phyloP scores from a whole-genome alignment of 495 filamentous ascomycete species.

The Paragyromitra xinjiangensis region DNA sequence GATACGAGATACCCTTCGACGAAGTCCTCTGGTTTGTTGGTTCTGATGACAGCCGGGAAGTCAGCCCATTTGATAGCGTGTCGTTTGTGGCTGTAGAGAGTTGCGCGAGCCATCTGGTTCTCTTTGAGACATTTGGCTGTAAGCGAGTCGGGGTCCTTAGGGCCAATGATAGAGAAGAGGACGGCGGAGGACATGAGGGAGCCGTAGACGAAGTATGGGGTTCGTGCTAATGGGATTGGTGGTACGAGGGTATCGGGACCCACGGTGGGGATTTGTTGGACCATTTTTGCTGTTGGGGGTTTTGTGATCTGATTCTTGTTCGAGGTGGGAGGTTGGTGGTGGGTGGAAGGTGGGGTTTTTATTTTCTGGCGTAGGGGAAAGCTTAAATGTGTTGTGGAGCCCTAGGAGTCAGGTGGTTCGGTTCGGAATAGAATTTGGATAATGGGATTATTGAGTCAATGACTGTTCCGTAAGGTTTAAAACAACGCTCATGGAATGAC shows the following conservation, averaged over 20 bases:
- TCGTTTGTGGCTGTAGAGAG: conserved; percentile 34
- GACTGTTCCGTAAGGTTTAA: not conserved
- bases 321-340: not conserved
- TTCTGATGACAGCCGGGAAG: conserved; percentile 33
- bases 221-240: conserved; percentile 22
- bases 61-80: conserved; percentile 27
- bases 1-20: conserved; percentile 33
- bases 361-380: not conserved
- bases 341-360: not conserved
- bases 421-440: not conserved
- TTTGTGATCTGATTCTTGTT: not conserved
- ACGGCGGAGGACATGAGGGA: conserved; percentile 40
- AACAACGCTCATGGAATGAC: not conserved
- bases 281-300: conserved; percentile 7
- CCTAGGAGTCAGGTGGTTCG: too few species aligned
- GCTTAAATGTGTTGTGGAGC: not conserved
- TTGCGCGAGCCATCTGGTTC: conserved; percentile 37
- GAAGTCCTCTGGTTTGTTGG: conserved; percentile 15
- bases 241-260: not conserved
- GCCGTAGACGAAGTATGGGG: conserved; percentile 44
- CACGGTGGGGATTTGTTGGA: not conserved
- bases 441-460: not conserved
- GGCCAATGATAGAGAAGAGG: conserved; percentile 34
- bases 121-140: conserved; percentile 5
- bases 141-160: not conserved